Evolutionary conservation across 306 rosid genomes (phyloP), one percentile per base, ranked within the genome.

Genomic region (Trifolium fragiferum): DNA sequence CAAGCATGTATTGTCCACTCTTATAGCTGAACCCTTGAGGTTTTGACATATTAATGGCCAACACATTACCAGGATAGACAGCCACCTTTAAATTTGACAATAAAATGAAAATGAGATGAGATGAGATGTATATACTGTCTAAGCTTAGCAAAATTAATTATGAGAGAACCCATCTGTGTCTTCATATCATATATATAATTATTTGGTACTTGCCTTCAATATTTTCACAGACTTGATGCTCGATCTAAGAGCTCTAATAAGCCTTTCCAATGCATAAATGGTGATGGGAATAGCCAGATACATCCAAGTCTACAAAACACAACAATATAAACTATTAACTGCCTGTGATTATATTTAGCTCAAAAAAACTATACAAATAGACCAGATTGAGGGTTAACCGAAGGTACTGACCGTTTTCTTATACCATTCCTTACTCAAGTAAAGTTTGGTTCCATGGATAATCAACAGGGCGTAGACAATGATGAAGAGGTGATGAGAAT

Each of bases 401-500:
- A 72, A 76, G 84, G 61, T 69, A 49, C 89, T 83, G 35, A 89
- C 91, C 88, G 93, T 89, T 83, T 86, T 86, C 81, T 87, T 72
- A 81, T 86, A 77, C 90, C 89, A 89, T 2, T 89, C 70, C 81
- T 79, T 77, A 9, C 82, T 68, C 74, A 86, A 76, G 84, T 83
- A 89, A 35, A 89, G 85, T 73, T 83, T 70, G 76, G 66, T 35
- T 43, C 93, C 93, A 41, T 89, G 93, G 66, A 89, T 71, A 68
- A 89, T 68, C 81, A 89, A 81, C 51, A 89, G 50, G 69, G 83
- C 70, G 63, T 89, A 89, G 63, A 89, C 93, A 75, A 87, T 8
- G 81, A 89, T 20, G 74, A 89, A 87, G 76, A 89, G 85, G 86
- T 89, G 93, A 66, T 89, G 93, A 58, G 88, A 79, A 78, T 89